A percentile compares a stretch with the other conserved stretches of the same genome.
phyloP scores from a whole-genome alignment of 2,329 filamentous ascomycete genomes.

The Cladosporium austrohemisphaericum region DNA sequence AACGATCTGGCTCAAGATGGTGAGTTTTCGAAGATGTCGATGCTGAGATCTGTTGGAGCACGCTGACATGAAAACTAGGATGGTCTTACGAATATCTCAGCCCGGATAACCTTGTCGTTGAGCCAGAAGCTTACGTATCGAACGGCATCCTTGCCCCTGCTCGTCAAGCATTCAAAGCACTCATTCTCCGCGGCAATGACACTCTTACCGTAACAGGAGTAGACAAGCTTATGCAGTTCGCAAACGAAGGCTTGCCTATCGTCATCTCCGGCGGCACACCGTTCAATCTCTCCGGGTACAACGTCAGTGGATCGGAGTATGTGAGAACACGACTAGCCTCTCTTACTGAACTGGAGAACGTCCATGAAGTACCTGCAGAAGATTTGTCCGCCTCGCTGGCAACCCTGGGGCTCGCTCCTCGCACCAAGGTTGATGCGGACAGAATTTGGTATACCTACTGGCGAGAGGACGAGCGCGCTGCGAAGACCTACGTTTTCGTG shows the following conservation, averaged over 20 bases:
- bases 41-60: neutral
- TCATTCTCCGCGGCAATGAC: constrained; percentile 39
- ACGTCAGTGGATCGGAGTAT: constrained; percentile 16
- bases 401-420: constrained; percentile 33
- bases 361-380: constrained; percentile 33
- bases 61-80: constrained; percentile 31
- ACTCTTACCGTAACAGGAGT: constrained; percentile 37
- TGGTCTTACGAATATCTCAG: constrained; percentile 43
- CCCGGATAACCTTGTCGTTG: constrained; percentile 42
- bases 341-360: constrained; percentile 32
- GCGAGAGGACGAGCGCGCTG: constrained; percentile 29
- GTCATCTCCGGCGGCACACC: constrained; percentile 39
- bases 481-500: constrained; percentile 39
- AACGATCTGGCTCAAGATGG: constrained; percentile 26
- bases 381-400: constrained; percentile 33
- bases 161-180: constrained; percentile 41
- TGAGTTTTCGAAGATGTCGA: constrained; percentile 1
- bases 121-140: constrained; percentile 37
- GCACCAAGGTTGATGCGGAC: constrained; percentile 25
- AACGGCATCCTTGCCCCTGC: constrained; percentile 38
- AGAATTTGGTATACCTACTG: constrained; percentile 37
- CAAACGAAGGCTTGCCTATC: constrained; percentile 41
- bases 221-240: constrained; percentile 34
- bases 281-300: constrained; percentile 22
- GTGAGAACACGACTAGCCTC: constrained; percentile 24